Evolutionary conservation across 805 yeast genomes (phyloP), one percentile per base, ranked within the genome.

Genomic region (Tetrapisispora pingtungensis): DNA sequence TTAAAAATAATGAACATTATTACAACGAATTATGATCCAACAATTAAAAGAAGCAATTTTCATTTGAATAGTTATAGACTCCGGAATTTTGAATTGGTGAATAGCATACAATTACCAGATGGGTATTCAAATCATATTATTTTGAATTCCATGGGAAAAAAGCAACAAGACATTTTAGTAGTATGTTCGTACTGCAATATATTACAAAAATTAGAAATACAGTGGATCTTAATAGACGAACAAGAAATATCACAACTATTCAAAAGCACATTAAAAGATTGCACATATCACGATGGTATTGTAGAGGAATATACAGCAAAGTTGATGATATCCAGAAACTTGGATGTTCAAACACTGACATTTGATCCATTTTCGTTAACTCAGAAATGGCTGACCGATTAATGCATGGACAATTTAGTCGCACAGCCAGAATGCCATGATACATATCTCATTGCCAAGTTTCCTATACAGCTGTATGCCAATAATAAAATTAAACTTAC

Each of bases 361-460:
- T 38, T 38, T 30, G 17, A 38, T 31, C 41, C 41, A 19, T 14
- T 30, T 6, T 38, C 41, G 8, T 18, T 17, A 13, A 5, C 4
- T 8, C 41, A 38, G 8, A 18, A 18, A 15, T 38, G 41, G 41
- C 55, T 55, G 17, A 56, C 48, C 19, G 47, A 49, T n/a, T n/a
- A n/a, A n/a, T n/a, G n/a, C n/a, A n/a, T n/a, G n/a, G n/a, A n/a
- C n/a, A n/a, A n/a, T n/a, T n/a, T n/a, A n/a, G n/a, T n/a, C n/a
- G n/a, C n/a, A n/a, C n/a, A n/a, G n/a, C n/a, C n/a, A n/a, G n/a
- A n/a, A n/a, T n/a, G n/a, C n/a, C n/a, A n/a, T n/a, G n/a, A n/a
- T n/a, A n/a, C n/a, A n/a, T n/a, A n/a, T n/a, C n/a, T n/a, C n/a
- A n/a, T n/a, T n/a, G n/a, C n/a, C n/a, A n/a, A n/a, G n/a, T n/a